phyloP scores from a whole-genome alignment of 441 rosid genomes.

The Aquilaria agallochum region DNA sequence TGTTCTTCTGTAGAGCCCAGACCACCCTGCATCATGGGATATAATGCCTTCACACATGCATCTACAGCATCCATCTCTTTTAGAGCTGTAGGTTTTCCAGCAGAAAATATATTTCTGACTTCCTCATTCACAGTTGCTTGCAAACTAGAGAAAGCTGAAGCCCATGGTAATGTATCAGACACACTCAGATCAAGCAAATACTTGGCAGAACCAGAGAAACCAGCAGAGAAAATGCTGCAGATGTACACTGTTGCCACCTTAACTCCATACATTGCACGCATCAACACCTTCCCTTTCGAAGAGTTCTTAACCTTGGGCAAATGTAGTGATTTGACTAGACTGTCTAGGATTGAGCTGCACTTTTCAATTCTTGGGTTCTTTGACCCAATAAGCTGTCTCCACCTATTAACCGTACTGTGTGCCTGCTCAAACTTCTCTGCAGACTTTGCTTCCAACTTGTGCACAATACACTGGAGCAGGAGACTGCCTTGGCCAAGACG shows the following conservation, averaged over 20 bases:
- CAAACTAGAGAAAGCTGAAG: constrained; percentile 43
- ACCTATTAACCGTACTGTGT: constrained; percentile 51
- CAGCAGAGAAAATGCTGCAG: constrained; percentile 59
- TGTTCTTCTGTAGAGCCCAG: constrained; percentile 23
- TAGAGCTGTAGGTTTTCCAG: constrained; percentile 31
- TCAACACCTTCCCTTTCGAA: constrained; percentile 72
- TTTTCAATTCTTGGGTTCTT: constrained; percentile 59
- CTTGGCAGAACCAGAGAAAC: constrained; percentile 55
- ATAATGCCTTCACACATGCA: constrained; percentile 36
- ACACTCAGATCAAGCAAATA: constrained; percentile 42
- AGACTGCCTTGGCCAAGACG: constrained; percentile 79
- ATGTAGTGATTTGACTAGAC: constrained; percentile 43
- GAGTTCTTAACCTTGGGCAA: constrained; percentile 90
- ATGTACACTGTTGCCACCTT: constrained; percentile 74
- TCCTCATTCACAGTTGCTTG: constrained; percentile 41
- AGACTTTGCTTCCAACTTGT: constrained; percentile 43
- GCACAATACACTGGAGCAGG: constrained; percentile 61
- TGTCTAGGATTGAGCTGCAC: constrained; percentile 41
- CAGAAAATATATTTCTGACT: constrained; percentile 30
- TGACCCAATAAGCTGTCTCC: constrained; percentile 52
- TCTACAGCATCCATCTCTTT: constrained; percentile 67
- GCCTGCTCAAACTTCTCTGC: constrained; percentile 41
- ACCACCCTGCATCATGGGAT: constrained; percentile 46
- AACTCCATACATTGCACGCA: constrained; percentile 77
- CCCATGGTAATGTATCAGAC: constrained; percentile 48